Evolutionary conservation across 257 asterid genomes (phyloP).

Genomic region (Solanum sitiens): DNA sequence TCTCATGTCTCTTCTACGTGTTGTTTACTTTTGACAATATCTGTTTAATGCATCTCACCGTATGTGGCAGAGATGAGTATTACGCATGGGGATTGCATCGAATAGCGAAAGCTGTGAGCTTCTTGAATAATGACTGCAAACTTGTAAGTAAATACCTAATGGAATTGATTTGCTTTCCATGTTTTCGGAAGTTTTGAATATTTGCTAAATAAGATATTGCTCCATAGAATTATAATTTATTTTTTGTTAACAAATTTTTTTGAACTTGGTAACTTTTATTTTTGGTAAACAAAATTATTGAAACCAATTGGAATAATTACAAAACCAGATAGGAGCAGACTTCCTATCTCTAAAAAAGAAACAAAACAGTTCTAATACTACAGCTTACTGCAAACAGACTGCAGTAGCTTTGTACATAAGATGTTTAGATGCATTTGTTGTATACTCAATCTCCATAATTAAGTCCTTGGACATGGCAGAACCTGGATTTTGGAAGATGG

Average conservation of each 20-base stretch:
- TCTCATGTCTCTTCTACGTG: not conserved
- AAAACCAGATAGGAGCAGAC: not conserved
- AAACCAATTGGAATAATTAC: not conserved
- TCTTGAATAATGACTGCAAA: conserved; percentile 94
- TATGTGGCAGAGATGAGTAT: conserved; percentile 67
- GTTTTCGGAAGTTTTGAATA: not conserved
- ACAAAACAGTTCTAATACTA: not conserved
- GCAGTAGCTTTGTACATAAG: not conserved
- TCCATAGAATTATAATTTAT: not conserved
- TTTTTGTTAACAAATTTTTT: not conserved
- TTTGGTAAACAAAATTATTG: not conserved
- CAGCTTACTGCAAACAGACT: not conserved
- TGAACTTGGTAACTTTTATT: not conserved
- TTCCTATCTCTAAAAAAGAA: not conserved
- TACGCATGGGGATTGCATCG: conserved; percentile 98
- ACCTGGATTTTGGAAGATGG: not conserved
- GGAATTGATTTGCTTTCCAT: not conserved
- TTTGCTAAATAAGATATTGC: not conserved
- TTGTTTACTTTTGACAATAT: not conserved
- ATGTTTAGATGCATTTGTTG: not conserved
- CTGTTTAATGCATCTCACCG: not conserved
- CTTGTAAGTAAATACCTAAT: conserved; percentile 45
- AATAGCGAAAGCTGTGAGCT: conserved; percentile 97
- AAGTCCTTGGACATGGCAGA: not conserved
- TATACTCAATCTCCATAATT: not conserved